Conservation (phyloP, 2,329 filamentous ascomycete species). For the Achaetomium macrosporum region DNA sequence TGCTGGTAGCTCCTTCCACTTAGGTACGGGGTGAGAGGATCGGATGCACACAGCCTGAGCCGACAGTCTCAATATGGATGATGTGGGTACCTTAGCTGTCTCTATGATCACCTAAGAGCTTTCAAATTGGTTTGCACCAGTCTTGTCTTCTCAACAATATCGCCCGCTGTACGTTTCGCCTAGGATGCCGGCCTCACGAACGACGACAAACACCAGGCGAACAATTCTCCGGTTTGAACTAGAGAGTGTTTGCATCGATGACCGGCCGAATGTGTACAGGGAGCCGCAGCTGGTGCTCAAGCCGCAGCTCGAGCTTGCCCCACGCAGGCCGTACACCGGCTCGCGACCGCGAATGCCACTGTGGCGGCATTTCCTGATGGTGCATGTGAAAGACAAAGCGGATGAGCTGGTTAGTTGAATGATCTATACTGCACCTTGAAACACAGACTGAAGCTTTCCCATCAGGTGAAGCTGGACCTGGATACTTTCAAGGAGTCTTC, state of each 20-base stretch:
- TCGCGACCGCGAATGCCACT: conserved; percentile 10
- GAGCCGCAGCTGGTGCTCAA: conserved; percentile 24
- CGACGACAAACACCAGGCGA: conserved; percentile 4
- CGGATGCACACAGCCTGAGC: too few relatives aligned
- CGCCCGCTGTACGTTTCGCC: background rate
- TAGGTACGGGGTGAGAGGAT: too few relatives aligned
- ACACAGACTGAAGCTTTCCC: background rate
- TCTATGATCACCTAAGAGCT: too few relatives aligned
- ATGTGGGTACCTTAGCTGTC: too few relatives aligned
- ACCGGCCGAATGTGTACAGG: conserved; percentile 18
- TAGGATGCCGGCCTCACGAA: conserved; percentile 12
- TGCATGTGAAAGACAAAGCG: conserved; percentile 25
- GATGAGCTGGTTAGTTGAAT: conserved; percentile 19
- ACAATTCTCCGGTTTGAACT: conserved; percentile 20
- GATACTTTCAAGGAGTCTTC: conserved; percentile 9
- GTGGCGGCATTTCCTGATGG: conserved; percentile 21
- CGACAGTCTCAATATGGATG: too few relatives aligned
- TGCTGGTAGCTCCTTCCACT: background rate
- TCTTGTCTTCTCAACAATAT: too few relatives aligned
- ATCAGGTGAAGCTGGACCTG: conserved; percentile 21
- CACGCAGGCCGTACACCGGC: conserved; percentile 18
- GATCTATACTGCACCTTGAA: too few relatives aligned
- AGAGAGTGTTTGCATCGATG: conserved; percentile 17
- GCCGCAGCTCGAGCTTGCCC: conserved; percentile 17
- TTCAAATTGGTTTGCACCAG: too few relatives aligned